Conservation (phyloP, 179 eudicot species). For the Amaranthus tricolor region DNA sequence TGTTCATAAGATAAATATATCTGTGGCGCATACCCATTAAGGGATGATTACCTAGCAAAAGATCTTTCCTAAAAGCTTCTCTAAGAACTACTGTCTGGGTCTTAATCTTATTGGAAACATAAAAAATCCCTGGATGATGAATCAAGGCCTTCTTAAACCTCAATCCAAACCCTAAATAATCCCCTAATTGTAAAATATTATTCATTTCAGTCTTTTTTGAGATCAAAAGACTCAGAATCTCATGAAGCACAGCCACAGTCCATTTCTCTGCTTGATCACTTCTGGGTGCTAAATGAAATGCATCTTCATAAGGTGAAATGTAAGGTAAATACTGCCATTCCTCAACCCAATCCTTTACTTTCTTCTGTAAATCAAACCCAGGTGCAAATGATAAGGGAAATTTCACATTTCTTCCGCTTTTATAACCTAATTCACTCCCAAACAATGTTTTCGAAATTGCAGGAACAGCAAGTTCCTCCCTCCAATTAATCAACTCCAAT, state of each 20-base stretch:
- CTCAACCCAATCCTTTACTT: constrained; percentile 55
- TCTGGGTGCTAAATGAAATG: constrained; percentile 58
- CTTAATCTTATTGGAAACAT: constrained; percentile 65
- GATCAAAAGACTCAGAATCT: constrained; percentile 52
- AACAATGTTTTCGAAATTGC: constrained; percentile 32
- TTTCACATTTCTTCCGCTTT: constrained; percentile 31
- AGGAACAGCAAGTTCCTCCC: constrained; percentile 49
- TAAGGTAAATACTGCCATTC: constrained; percentile 76
- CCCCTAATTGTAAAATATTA: constrained; percentile 52
- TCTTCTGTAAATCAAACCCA: constrained; percentile 75
- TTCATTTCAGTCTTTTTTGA: constrained; percentile 68
- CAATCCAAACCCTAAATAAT: constrained; percentile 62
- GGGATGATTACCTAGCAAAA: constrained; percentile 63
- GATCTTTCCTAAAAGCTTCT: constrained; percentile 62
- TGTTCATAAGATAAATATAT: constrained; percentile 69
- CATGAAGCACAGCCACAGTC: constrained; percentile 68
- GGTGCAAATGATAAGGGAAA: constrained; percentile 55
- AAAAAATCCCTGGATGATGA: constrained; percentile 75
- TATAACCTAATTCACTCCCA: constrained; percentile 21
- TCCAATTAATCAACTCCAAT: constrained; percentile 64
- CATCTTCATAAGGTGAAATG: constrained; percentile 82
- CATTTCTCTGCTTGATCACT: constrained; percentile 79
- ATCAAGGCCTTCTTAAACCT: constrained; percentile 69
- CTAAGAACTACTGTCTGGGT: constrained; percentile 79
- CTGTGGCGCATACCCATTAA: constrained; percentile 62